A percentile compares a stretch with the other conserved stretches of the same genome.
Evolutionary conservation across 2,329 filamentous ascomycete genomes (phyloP).

Genomic region (Myrmaecium sp.): DNA sequence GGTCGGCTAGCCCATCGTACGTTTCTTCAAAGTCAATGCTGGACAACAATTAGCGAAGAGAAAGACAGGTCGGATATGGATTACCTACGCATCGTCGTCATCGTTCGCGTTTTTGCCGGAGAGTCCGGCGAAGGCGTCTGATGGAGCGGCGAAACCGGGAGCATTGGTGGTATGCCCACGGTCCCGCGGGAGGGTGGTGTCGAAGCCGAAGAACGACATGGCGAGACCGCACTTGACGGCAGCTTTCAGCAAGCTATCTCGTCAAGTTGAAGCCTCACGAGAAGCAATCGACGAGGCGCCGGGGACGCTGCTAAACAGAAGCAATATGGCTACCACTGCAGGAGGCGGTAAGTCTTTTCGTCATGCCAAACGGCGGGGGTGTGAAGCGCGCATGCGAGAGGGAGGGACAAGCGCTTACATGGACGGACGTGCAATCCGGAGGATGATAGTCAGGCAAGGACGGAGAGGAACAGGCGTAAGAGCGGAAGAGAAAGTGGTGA

Average conservation of each 20-base stretch:
- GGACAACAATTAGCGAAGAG: constrained; percentile 2
- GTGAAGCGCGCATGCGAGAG: constrained; percentile 9
- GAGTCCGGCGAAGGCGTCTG: constrained; percentile 79
- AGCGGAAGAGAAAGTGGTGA: constrained; percentile 1
- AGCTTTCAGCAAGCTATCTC: too few relatives aligned
- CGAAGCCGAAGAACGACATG: constrained; percentile 92
- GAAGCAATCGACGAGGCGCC: too few relatives aligned
- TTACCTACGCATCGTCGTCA: constrained; percentile 43
- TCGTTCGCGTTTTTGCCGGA: constrained; percentile 37
- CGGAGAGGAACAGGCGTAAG: constrained; percentile 15
- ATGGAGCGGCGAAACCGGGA: constrained; percentile 64
- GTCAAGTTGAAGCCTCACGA: too few relatives aligned
- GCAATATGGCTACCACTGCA: too few relatives aligned
- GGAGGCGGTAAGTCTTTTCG: too few relatives aligned
- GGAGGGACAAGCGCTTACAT: background rate
- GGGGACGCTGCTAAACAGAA: too few relatives aligned
- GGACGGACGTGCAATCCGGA: too few relatives aligned
- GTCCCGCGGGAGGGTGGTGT: constrained; percentile 48
- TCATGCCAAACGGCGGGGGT: constrained; percentile 21
- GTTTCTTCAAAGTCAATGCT: constrained; percentile 89
- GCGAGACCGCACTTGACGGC: constrained; percentile 2
- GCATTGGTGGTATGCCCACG: constrained; percentile 48
- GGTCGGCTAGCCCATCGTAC: constrained; percentile 84
- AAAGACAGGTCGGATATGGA: background rate
- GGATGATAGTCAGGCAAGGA: too few relatives aligned